Conservation (phyloP, 257 asterid genomes). For the Eucommia ulmoides region DNA sequence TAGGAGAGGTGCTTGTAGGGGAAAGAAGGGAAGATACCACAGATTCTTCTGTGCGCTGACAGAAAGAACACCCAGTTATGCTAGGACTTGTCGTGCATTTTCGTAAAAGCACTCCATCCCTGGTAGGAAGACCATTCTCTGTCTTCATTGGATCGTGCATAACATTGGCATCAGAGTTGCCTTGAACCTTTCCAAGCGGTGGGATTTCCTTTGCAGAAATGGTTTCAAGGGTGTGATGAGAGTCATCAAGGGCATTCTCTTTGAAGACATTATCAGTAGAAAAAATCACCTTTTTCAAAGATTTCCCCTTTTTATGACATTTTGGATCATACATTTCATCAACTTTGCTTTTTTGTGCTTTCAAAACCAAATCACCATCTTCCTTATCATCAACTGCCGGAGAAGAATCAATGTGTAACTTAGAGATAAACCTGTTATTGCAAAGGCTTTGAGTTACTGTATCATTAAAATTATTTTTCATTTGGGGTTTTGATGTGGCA, state of each 20-base stretch:
- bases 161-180: slow-evolving; percentile 7
- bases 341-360: slow-evolving; percentile 11
- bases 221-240: slow-evolving; percentile 9
- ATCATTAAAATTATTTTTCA: slow-evolving; percentile 16
- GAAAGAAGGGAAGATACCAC: slow-evolving; percentile 35
- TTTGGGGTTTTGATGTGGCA: slow-evolving; percentile 12
- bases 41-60: slow-evolving; percentile 57
- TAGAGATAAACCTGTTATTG: slow-evolving; percentile 15
- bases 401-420: slow-evolving; percentile 14
- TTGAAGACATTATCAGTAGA: slow-evolving; percentile 19
- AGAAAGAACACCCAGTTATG: slow-evolving; percentile 49
- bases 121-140: slow-evolving; percentile 15
- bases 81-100: slow-evolving; percentile 26
- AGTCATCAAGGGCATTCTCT: slow-evolving; percentile 8
- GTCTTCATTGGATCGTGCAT: slow-evolving; percentile 16
- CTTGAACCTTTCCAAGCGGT: slow-evolving; percentile 8
- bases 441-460: slow-evolving; percentile 12
- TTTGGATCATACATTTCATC: neutral
- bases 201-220: slow-evolving; percentile 15
- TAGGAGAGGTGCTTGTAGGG: neutral
- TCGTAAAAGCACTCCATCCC: slow-evolving; percentile 13
- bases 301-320: slow-evolving; percentile 11
- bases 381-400: slow-evolving; percentile 15
- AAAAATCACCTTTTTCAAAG: slow-evolving; percentile 36
- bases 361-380: slow-evolving; percentile 12